These are phyloP conservation scores for Lizanozyma gosingica DNA, from an alignment of 1,139 yeast species.

Conservation along the genomic window DNA sequence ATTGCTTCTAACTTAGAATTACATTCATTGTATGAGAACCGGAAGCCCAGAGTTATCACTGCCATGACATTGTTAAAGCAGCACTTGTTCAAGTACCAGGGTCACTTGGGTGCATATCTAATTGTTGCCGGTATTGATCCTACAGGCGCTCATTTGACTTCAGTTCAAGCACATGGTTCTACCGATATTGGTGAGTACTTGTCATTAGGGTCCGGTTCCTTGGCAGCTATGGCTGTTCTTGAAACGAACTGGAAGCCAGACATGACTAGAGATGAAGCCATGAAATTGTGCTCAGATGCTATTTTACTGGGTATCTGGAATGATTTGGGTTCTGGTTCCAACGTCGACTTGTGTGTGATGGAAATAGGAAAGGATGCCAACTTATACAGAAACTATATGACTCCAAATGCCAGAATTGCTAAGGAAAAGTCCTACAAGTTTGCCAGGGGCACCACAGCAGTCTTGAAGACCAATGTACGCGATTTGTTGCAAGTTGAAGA, in stretches of 20 bases:
- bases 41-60: conserved; percentile 89
- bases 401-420: conserved; percentile 79
- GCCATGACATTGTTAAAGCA: conserved; percentile 91
- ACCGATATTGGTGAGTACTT: conserved; percentile 92
- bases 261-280: conserved; percentile 78
- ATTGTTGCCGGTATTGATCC: conserved; percentile 97
- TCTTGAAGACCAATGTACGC: conserved; percentile 56
- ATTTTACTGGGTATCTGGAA: conserved; percentile 98
- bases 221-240: conserved; percentile 97
- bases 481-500: conserved; percentile 68
- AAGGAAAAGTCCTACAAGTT: conserved; percentile 80
- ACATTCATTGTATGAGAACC: conserved; percentile 72
- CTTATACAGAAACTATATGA: conserved; percentile 75
- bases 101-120: conserved; percentile 92
- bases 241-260: conserved; percentile 81
- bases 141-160: conserved; percentile 86
- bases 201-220: conserved; percentile 93
- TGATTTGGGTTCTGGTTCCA: conserved; percentile 97
- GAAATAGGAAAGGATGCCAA: conserved; percentile 84
- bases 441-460: conserved; percentile 86
- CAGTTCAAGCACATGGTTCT: conserved; percentile 96
- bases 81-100: conserved; percentile 92
- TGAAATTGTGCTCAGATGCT: conserved; percentile 83
- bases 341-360: conserved; percentile 95
- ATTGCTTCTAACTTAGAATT: conserved; percentile 86